Evolutionary conservation across 768 basidiomycete genomes (phyloP), one percentile per base, ranked within the genome.

Genomic region (Sarcomyxa edulis): DNA sequence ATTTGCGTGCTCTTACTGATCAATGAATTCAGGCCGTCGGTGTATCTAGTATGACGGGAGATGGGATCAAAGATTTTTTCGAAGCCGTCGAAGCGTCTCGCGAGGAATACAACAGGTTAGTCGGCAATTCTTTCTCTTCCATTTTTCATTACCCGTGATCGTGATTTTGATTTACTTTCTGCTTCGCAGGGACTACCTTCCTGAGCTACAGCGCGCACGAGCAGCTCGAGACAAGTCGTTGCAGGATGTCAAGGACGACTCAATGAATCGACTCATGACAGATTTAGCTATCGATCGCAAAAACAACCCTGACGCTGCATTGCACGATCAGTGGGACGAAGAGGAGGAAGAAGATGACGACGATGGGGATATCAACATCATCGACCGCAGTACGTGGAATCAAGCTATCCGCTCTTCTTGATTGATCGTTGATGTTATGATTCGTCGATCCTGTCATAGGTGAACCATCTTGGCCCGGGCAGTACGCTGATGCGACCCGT

Each of bases 41-140:
- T 11, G 95, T 98, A 9, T 94, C 91, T 12, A 93, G 94, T 42
- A 71, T 90, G 71, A 98, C 96, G 1, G 96, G 96, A n/a, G 84
- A 81, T 21, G 96, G 96, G 3, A 76, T 99, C 53, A 70, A 81
- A 46, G 88, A 88, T 38, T 96, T 99, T 58, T 87, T 99, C 53
- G 77, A 84, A 21, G 92, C 90, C 2, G 92, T 99, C 7, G 84
- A 94, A 48, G 83, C 78, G 21, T 91, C 88, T 2, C 69, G 91
- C 48, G 69, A 78, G 40, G 93, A 94, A 60, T 99, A 96, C 60
- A 82, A 88, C 59, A 82, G 68, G 94, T 96, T 52, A 50, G 78
- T 60, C 7, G n/a, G 35, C 19, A 21, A 15, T 30, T 31, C 34
- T 35, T 20, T 34, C 29, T 35, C 4, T 12, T 39, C 18, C 35